phyloP scores from a whole-genome alignment of 139 green algal species.

The Chlorella sp. region DNA sequence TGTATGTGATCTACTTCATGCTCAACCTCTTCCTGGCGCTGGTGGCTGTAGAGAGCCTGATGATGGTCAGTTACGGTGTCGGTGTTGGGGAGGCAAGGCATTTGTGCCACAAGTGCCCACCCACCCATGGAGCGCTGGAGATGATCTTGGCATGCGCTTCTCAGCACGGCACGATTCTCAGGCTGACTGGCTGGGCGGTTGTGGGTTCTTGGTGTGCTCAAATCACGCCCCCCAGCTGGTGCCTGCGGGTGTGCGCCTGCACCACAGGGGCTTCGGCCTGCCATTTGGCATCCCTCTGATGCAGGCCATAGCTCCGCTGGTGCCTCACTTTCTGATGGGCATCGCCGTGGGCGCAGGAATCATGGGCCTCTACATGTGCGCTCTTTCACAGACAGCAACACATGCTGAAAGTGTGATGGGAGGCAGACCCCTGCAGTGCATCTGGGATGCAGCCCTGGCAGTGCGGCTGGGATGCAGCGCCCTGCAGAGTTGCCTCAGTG shows the following conservation, averaged over 20 bases:
- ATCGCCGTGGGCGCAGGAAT: not conserved
- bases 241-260: no score
- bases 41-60: slow-evolving; percentile 62
- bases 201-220: no score
- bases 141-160: not conserved
- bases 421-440: not conserved
- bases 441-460: no score
- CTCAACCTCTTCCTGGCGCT: slow-evolving; percentile 65
- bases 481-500: no score
- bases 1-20: slow-evolving; percentile 70
- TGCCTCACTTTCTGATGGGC: not conserved
- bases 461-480: no score
- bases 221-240: no score
- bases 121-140: not conserved
- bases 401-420: not conserved
- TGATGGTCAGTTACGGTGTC: slow-evolving; percentile 49
- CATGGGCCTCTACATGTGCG: not conserved
- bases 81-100: not conserved
- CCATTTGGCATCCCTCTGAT: no score
- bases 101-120: not conserved
- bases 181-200: no score
- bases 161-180: no score
- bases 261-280: no score
- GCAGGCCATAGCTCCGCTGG: not conserved
- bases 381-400: no score